Percentiles rank a stretch among this genome's conserved stretches.
These are phyloP conservation scores for Dioscorea dumetorum DNA, from an alignment of 106 monocot species.

Conservation along the genomic window DNA sequence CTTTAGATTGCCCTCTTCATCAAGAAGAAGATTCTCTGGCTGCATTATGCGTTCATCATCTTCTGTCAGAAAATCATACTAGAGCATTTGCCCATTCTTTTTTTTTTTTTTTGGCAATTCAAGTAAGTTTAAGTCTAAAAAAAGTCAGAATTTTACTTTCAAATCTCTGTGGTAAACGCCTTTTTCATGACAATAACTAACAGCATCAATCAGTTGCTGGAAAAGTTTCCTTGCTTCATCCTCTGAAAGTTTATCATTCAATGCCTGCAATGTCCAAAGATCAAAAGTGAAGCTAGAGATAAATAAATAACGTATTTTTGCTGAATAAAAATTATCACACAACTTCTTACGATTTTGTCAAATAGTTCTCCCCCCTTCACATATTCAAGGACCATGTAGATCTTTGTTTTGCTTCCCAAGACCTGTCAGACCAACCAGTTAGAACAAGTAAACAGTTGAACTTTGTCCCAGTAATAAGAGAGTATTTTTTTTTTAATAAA, in stretches of 20 bases:
- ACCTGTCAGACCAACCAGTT: constrained; percentile 30
- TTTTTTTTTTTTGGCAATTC: not conserved
- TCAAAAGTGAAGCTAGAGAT: not conserved
- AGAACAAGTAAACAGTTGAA: not conserved
- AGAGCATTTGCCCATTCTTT: not conserved
- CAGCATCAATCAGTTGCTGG: constrained; percentile 92
- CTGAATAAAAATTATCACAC: not conserved
- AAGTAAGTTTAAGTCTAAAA: not conserved
- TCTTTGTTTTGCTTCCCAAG: constrained; percentile 84
- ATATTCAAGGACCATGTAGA: constrained; percentile 84
- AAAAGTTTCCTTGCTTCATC: constrained; percentile 58
- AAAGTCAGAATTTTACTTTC: constrained; percentile 38
- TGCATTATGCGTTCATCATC: constrained; percentile 1
- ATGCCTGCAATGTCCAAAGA: constrained; percentile 21
- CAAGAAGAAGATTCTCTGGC: constrained; percentile 61
- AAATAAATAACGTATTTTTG: not conserved
- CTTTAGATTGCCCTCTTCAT: constrained; percentile 57
- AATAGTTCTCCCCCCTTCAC: constrained; percentile 73
- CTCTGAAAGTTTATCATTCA: constrained; percentile 57
- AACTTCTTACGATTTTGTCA: constrained; percentile 47
- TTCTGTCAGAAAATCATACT: too few relatives aligned
- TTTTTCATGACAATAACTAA: constrained; percentile 85
- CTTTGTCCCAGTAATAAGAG: too few relatives aligned
- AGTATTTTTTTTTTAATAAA: too few relatives aligned
- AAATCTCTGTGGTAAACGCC: constrained; percentile 93